Evolutionary conservation across 2,329 filamentous ascomycete species (phyloP).

Genomic region (Alternaria gansuensis): DNA sequence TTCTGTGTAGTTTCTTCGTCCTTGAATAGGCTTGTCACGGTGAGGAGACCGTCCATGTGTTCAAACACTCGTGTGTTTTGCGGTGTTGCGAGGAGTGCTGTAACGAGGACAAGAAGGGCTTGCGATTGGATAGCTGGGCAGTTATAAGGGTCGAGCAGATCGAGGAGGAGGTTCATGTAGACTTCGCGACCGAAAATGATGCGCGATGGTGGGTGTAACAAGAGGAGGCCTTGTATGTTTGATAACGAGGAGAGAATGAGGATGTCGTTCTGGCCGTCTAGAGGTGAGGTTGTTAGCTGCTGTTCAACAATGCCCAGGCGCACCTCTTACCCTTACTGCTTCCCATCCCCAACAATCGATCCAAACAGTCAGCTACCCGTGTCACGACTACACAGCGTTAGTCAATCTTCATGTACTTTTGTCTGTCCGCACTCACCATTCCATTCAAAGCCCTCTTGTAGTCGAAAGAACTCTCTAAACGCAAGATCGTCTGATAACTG

Average conservation of each 20-base stretch:
- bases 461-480: constrained; percentile 93
- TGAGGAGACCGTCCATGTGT: constrained; percentile 86
- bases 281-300: constrained; percentile 6
- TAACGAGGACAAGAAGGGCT: constrained; percentile 88
- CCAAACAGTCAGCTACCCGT: constrained; percentile 83
- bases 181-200: constrained; percentile 86
- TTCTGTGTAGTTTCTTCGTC: constrained; percentile 83
- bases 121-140: constrained; percentile 91
- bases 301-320: not conserved
- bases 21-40: constrained; percentile 92
- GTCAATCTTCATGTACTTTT: not conserved
- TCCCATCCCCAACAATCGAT: constrained; percentile 81
- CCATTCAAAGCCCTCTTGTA: constrained; percentile 98
- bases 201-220: constrained; percentile 90
- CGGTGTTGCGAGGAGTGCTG: constrained; percentile 84
- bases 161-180: constrained; percentile 95
- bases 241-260: constrained; percentile 89
- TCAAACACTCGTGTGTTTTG: constrained; percentile 93
- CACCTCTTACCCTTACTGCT: constrained; percentile 58
- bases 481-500: constrained; percentile 83
- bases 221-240: constrained; percentile 84
- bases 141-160: constrained; percentile 89
- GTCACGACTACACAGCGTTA: constrained; percentile 69
- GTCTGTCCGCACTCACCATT: constrained; percentile 66
- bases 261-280: constrained; percentile 82